phyloP scores from a whole-genome alignment of 2,329 filamentous ascomycete genomes.

The Colletotrichum scovillei region DNA sequence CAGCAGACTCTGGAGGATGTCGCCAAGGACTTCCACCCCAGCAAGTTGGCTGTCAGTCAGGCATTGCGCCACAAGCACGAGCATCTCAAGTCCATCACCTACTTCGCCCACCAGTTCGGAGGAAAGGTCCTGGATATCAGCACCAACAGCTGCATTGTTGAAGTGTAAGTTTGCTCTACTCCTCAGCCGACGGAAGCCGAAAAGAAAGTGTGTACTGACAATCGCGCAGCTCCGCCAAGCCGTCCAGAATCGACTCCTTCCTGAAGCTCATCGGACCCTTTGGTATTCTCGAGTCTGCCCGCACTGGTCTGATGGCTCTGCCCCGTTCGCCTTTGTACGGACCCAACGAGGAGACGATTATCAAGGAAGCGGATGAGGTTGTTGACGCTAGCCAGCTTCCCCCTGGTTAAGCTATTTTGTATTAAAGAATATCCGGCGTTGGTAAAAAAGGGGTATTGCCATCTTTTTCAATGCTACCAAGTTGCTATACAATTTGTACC shows the following conservation, averaged over 20 bases:
- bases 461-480: conserved; percentile 35
- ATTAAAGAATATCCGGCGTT: conserved; percentile 37
- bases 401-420: conserved; percentile 73
- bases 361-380: conserved; percentile 92
- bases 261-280: conserved; percentile 95
- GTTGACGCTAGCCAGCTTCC: conserved; percentile 95
- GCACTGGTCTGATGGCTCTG: conserved; percentile 96
- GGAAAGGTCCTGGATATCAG: conserved; percentile 98
- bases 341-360: conserved; percentile 73
- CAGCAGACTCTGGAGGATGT: conserved; percentile 56
- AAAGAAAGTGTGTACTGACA: conserved; percentile 39
- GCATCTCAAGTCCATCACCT: conserved; percentile 95
- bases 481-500: conserved; percentile 35
- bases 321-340: conserved; percentile 90
- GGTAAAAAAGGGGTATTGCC: conserved; percentile 34
- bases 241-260: conserved; percentile 93
- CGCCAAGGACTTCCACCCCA: conserved; percentile 86
- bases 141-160: conserved; percentile 98
- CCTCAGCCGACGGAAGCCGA: background rate
- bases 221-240: conserved; percentile 82
- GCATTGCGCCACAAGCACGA: conserved; percentile 97
- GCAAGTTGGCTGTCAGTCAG: conserved; percentile 85
- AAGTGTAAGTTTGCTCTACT: conserved; percentile 77
- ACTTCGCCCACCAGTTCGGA: conserved; percentile 96
- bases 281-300: conserved; percentile 94